Percentiles rank a stretch among this genome's conserved stretches.
Evolutionary conservation across 306 rosid species (phyloP).

Genomic region (Macrotyloma uniflorum): DNA sequence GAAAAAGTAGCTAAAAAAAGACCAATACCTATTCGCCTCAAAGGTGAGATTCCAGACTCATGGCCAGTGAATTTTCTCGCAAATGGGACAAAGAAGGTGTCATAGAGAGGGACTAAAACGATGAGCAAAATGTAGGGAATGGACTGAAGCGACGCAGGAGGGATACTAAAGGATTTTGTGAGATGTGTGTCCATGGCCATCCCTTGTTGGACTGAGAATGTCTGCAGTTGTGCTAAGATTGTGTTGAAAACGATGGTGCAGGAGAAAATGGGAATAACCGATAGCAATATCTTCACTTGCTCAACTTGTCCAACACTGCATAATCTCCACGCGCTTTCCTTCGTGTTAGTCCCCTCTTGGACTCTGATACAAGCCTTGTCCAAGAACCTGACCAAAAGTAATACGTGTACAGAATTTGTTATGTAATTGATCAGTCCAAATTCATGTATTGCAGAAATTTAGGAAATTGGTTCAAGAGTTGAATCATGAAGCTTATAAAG

Average conservation of each 20-base stretch:
- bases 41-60: slow-evolving; percentile 81
- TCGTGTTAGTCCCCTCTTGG: slow-evolving; percentile 47
- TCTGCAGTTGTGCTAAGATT: slow-evolving; percentile 94
- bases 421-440: neutral
- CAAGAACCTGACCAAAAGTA: slow-evolving; percentile 63
- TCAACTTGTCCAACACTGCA: slow-evolving; percentile 75
- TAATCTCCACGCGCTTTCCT: slow-evolving; percentile 83
- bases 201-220: slow-evolving; percentile 98
- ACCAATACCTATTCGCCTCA: slow-evolving; percentile 79
- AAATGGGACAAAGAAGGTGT: slow-evolving; percentile 78
- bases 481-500: neutral
- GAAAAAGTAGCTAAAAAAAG: slow-evolving; percentile 87
- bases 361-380: slow-evolving; percentile 82
- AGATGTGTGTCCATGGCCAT: slow-evolving; percentile 75
- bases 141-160: slow-evolving; percentile 94
- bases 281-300: slow-evolving; percentile 76
- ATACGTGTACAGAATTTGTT: neutral
- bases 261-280: slow-evolving; percentile 86
- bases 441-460: neutral
- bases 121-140: slow-evolving; percentile 91
- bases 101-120: slow-evolving; percentile 78
- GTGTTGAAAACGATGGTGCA: slow-evolving; percentile 98
- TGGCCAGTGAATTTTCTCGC: slow-evolving; percentile 79
- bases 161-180: slow-evolving; percentile 67
- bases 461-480: neutral